Evolutionary conservation across 2,329 filamentous ascomycete species (phyloP).

Genomic region (Verticillium nonalfalfae): DNA sequence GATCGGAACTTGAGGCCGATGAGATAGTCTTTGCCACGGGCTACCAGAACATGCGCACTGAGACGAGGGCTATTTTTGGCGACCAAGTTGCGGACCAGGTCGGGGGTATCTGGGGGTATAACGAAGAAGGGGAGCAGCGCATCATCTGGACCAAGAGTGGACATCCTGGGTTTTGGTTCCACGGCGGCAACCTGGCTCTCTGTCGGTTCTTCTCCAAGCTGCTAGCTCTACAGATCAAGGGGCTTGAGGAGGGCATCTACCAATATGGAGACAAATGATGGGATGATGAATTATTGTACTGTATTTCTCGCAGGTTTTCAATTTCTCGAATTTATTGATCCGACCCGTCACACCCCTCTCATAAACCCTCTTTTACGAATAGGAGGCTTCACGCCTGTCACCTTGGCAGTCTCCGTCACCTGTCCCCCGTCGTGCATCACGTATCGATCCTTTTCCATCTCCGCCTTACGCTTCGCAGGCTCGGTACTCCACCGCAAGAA

Average conservation of each 20-base stretch:
- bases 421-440: constrained; percentile 16
- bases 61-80: constrained; percentile 40
- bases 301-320: no score
- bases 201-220: constrained; percentile 25
- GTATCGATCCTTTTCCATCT: constrained; percentile 18
- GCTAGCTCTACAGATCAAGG: constrained; percentile 20
- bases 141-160: constrained; percentile 24
- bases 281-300: neutral
- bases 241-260: constrained; percentile 8
- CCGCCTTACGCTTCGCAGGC: constrained; percentile 16
- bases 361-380: constrained; percentile 23
- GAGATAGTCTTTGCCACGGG: constrained; percentile 39
- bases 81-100: constrained; percentile 39
- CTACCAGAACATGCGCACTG: constrained; percentile 48
- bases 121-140: constrained; percentile 38
- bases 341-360: constrained; percentile 15
- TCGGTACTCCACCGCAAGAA: constrained; percentile 34
- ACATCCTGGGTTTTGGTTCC: constrained; percentile 27
- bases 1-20: constrained; percentile 23
- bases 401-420: constrained; percentile 19
- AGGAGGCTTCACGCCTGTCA: constrained; percentile 18
- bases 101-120: constrained; percentile 40
- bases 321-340: no score
- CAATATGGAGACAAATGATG: neutral
- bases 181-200: constrained; percentile 26